These are phyloP conservation scores for Ogataea saltuana DNA, from an alignment of 805 yeast species.

Conservation along the genomic window DNA sequence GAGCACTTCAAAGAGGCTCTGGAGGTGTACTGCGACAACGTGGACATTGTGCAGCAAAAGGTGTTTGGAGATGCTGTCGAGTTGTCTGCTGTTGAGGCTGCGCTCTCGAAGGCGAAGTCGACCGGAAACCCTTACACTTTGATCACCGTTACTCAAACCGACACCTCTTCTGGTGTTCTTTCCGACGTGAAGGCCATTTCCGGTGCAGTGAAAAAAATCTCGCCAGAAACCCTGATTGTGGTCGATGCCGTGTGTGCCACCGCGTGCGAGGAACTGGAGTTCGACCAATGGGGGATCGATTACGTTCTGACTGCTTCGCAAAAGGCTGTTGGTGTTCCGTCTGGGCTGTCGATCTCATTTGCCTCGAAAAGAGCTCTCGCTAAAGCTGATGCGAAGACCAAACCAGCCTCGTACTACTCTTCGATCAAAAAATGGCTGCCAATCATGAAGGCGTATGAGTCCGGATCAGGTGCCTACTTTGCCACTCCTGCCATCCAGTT, in stretches of 20 bases:
- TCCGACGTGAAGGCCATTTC: slow-evolving; percentile 67
- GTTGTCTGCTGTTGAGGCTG: slow-evolving; percentile 52
- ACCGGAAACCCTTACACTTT: slow-evolving; percentile 48
- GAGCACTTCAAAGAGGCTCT: slow-evolving; percentile 80
- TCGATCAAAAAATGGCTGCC: slow-evolving; percentile 85
- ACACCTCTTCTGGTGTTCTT: slow-evolving; percentile 94
- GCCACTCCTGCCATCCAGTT: slow-evolving; percentile 97
- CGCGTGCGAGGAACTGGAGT: slow-evolving; percentile 83
- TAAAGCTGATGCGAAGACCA: slow-evolving; percentile 51
- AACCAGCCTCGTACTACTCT: slow-evolving; percentile 61
- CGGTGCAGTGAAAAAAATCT: slow-evolving; percentile 54
- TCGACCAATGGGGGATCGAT: slow-evolving; percentile 89
- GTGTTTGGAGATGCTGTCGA: slow-evolving; percentile 69
- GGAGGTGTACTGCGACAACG: slow-evolving; percentile 69
- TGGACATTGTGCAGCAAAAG: slow-evolving; percentile 69
- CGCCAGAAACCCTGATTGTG: slow-evolving; percentile 80
- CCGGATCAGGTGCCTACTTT: slow-evolving; percentile 77
- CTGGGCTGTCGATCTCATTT: slow-evolving; percentile 81
- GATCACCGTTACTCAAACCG: slow-evolving; percentile 91
- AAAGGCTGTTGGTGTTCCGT: slow-evolving; percentile 92
- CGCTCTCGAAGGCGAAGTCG: slow-evolving; percentile 45
- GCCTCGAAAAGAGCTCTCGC: slow-evolving; percentile 74
- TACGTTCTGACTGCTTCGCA: slow-evolving; percentile 90
- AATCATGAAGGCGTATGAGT: slow-evolving; percentile 81
- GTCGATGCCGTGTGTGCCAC: slow-evolving; percentile 97